Base-by-base conservation (phyloP, 305 asterid species). In the Nicotiana rustica region DNA sequence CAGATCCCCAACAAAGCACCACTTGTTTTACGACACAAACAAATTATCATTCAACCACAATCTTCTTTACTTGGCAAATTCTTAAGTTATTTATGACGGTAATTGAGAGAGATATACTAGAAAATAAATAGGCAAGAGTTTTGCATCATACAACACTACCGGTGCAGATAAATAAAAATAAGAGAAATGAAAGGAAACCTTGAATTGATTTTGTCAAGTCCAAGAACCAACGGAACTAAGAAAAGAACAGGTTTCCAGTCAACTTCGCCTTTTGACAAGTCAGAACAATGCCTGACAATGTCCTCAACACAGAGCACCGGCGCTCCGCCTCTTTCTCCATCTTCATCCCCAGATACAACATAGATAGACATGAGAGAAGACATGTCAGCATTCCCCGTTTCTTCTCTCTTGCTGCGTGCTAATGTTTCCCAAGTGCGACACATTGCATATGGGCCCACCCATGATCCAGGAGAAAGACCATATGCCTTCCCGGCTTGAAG, bases 281-380 rank as follows among this genome's bases (percentile, higher is more conserved):
- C 88, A 25, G 87, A 83, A 87, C 93, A 92, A 82, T 88, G 89
- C 67, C 86, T 92, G 47, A 83, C 83, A 35, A 92, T 82, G 83
- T 96, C 97, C 86, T 95, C 96, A 31, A 92, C 44, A 82, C 97
- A 96, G 61, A 93, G 92, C 69, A 90, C 96, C 7, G 99, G 99
- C 62, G 99, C 99, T 78, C 99, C 99, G 85, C 99, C 99, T 84
- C 99, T 91, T 88, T 95, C 98, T 66, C 98, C 99, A 87, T 96
- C 94, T 85, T 92, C 99, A 88, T 93, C 98, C 82, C 99, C 99
- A 84, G 98, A 93, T 80, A 95, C 99, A 83, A 96, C 97, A 84
- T 90, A 95, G 73, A 93, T 81, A 78, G 91, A 87, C 94, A 96
- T 88, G 84, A 80, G 61, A 2, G 88, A 88, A 77, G 91, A 88